phyloP scores from a whole-genome alignment of 495 filamentous ascomycete species.

The Rusavskia elegans region DNA sequence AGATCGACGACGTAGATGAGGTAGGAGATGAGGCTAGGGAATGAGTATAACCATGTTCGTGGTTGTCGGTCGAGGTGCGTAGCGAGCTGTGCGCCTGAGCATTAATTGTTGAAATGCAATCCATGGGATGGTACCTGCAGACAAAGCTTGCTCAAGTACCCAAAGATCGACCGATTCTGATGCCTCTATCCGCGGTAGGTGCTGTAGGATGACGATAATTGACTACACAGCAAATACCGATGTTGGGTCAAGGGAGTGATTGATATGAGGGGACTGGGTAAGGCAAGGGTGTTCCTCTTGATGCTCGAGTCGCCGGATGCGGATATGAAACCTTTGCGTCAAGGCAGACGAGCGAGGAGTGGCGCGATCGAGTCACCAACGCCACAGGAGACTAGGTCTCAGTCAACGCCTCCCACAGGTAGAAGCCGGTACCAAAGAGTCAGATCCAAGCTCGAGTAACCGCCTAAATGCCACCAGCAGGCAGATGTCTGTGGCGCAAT shows the following conservation, averaged over 20 bases:
- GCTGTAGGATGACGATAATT: not conserved
- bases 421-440: not conserved
- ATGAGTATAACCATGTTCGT: conserved; percentile 41
- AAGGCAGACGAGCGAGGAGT: not conserved
- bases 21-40: conserved; percentile 57
- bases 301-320: not conserved
- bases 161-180: not conserved
- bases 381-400: not conserved
- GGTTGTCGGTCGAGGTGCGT: conserved; percentile 4
- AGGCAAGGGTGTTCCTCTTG: not conserved
- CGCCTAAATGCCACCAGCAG: not conserved
- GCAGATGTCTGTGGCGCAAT: conserved; percentile 4
- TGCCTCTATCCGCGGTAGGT: too few species aligned
- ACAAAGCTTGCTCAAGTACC: not conserved
- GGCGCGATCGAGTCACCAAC: not conserved
- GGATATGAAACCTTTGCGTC: not conserved
- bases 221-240: not conserved
- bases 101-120: conserved; percentile 6
- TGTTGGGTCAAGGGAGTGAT: not conserved
- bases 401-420: not conserved
- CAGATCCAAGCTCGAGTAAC: not conserved
- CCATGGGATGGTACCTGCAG: conserved; percentile 9
- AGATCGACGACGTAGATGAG: conserved; percentile 61
- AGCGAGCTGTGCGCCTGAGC: conserved; percentile 8
- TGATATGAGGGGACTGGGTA: not conserved